Percentiles rank a stretch among this genome's conserved stretches.
These are phyloP conservation scores for Lepraria neglecta DNA, from an alignment of 495 filamentous ascomycete genomes.

Conservation along the genomic window DNA sequence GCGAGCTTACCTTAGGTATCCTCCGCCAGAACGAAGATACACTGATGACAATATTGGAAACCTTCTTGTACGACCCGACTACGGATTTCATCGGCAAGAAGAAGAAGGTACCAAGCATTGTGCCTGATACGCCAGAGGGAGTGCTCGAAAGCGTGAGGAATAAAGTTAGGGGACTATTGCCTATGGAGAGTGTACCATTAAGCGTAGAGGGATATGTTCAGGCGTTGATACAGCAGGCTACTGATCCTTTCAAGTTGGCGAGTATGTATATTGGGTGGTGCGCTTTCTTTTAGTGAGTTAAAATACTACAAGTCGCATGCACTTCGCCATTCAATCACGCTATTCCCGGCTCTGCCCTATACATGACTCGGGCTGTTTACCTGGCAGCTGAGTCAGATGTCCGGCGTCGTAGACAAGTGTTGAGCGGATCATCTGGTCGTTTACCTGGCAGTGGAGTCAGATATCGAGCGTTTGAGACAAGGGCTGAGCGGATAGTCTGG, in stretches of 20 bases:
- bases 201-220: conserved; percentile 95
- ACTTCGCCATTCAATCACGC: too few relatives aligned
- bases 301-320: too few relatives aligned
- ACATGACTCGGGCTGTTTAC: too few relatives aligned
- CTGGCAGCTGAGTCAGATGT: too few relatives aligned
- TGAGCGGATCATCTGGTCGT: too few relatives aligned
- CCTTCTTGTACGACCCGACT: conserved; percentile 93
- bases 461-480: too few relatives aligned
- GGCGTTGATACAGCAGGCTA: conserved; percentile 79
- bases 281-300: conserved; percentile 62
- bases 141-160: conserved; percentile 83
- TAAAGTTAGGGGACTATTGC: conserved; percentile 78
- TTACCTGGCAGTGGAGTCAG: too few relatives aligned
- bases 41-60: conserved; percentile 92
- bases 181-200: conserved; percentile 79
- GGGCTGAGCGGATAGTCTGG: too few relatives aligned
- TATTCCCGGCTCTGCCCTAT: too few relatives aligned
- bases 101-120: conserved; percentile 52
- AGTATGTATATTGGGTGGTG: conserved; percentile 99
- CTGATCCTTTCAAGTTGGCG: conserved; percentile 65
- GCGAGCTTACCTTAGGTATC: conserved; percentile 79
- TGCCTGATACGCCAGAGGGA: conserved; percentile 79
- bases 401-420: too few relatives aligned
- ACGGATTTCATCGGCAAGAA: conserved; percentile 83
- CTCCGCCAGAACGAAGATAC: conserved; percentile 88